Evolutionary conservation across 1,284 basidiomycete genomes (phyloP).

Genomic region (Rhodofomes roseus): DNA sequence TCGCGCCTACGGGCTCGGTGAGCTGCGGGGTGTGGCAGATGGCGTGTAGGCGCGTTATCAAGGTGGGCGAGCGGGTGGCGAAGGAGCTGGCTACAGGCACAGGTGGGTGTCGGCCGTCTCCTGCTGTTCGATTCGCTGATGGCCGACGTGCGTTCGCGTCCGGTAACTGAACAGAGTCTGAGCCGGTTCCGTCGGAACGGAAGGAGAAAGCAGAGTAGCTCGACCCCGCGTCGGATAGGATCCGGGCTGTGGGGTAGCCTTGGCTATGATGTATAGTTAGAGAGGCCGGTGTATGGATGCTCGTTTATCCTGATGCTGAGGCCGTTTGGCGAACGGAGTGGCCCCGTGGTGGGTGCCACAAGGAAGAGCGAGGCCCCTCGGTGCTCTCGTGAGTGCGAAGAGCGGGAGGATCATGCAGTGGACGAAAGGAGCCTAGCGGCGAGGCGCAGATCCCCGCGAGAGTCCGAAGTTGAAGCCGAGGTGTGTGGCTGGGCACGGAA

Average conservation of each 20-base stretch:
- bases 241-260: constrained; percentile 3
- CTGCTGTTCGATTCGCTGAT: background rate
- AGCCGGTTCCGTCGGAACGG: constrained; percentile 12
- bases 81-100: constrained; percentile 42
- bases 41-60: constrained; percentile 78
- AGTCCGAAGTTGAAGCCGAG: background rate
- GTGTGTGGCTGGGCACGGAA: background rate
- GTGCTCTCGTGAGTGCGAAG: background rate
- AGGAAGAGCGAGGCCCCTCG: background rate
- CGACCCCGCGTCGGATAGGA: background rate
- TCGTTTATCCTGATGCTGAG: background rate
- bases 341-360: background rate
- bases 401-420: background rate
- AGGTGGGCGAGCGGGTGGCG: constrained; percentile 64
- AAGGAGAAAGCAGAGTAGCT: constrained; percentile 9
- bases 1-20: constrained; percentile 83
- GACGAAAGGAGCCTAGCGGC: background rate
- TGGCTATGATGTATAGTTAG: constrained; percentile 7
- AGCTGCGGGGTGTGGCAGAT: constrained; percentile 91
- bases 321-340: background rate
- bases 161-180: constrained; percentile 8
- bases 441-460: background rate
- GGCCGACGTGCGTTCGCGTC: background rate
- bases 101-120: constrained; percentile 12
- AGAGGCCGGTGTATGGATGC: background rate